Base-by-base conservation (phyloP, 352 stramenopile species). In the Phytophthora parvispora region DNA sequence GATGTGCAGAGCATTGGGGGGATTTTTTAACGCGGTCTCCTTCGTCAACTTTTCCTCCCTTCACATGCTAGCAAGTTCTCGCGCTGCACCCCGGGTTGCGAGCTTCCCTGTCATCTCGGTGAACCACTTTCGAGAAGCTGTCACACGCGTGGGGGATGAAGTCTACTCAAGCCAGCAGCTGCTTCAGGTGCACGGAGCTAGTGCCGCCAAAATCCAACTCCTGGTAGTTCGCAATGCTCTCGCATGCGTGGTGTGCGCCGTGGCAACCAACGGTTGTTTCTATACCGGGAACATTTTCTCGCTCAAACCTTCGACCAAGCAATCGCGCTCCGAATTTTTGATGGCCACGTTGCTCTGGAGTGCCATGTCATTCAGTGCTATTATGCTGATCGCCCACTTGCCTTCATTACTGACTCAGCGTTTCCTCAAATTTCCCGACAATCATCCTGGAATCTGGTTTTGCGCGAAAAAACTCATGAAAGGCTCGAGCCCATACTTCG, bases 271-370 rank as follows among this genome's bases (percentile, higher is more conserved):
- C 36, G 32, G 15, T 22, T 59, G 40, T n/a, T 57, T 28, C 34
- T 66, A 45, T 22, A 18, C 48, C 24, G 59, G 59, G 4, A 59
- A 66, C 22, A 34, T 66, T 27, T 67, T 67, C n/a, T 67, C 60
- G 1, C 28, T 60, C 27, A 60, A 55, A 16, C 24, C 49, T 47
- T 67, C 60, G 0, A 49, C 27, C 3, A 8, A 61, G 34, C 60
- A 67, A 55, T 48, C 60, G 9, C 60, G 49, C 31, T 16, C 36
- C 25, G 60, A 67, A 31, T 54, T 61, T 20, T 28, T 67, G 27
- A 60, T 67, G 60, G 60, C 60, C 3, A 53, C 43, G 20, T 24
- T 67, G 22, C 5, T 67, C 20, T 63, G 42, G 56, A 55, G 40
- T 34, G 28, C 40, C 24, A 32, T 34, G 20, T 22, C 34, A n/a